A percentile compares a stretch with the other conserved stretches of the same genome.
phyloP scores from a whole-genome alignment of 2,329 filamentous ascomycete genomes.

The Emydomyces testavorans region DNA sequence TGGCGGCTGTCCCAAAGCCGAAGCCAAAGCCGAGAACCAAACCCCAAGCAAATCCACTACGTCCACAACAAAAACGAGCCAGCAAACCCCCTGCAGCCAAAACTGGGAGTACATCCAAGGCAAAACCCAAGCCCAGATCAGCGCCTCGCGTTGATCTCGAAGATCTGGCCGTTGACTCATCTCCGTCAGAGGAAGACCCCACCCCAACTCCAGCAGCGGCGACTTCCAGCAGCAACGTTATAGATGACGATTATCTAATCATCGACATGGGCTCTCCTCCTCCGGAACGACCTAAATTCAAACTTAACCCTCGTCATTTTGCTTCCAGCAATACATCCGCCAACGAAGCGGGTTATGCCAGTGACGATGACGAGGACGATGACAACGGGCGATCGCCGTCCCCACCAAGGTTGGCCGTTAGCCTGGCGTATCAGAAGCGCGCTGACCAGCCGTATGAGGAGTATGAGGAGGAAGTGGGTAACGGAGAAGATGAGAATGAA shows the following conservation, averaged over 20 bases:
- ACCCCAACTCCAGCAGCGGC: constrained; percentile 22
- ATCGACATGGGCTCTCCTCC: constrained; percentile 40
- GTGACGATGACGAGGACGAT: constrained; percentile 30
- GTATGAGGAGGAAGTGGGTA: constrained; percentile 26
- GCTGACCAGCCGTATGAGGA: constrained; percentile 18
- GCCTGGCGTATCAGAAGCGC: constrained; percentile 11
- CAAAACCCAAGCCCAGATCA: constrained; percentile 20
- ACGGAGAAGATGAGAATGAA: constrained; percentile 15
- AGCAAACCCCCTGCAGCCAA: constrained; percentile 19
- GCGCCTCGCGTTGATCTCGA: constrained; percentile 20
- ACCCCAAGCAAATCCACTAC: constrained; percentile 26
- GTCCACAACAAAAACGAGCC: constrained; percentile 20
- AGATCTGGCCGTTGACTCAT: constrained; percentile 22
- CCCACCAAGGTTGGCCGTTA: constrained; percentile 21
- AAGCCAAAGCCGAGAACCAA: constrained; percentile 19
- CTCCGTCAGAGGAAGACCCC: constrained; percentile 26
- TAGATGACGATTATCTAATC: constrained; percentile 38
- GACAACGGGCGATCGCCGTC: constrained; percentile 29
- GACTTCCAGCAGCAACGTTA: constrained; percentile 34
- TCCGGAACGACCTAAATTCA: constrained; percentile 29
- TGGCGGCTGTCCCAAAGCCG: constrained; percentile 20
- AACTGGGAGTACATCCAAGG: constrained; percentile 16
- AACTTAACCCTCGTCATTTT: constrained; percentile 33
- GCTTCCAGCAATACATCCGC: constrained; percentile 33
- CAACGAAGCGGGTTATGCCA: constrained; percentile 25